Evolutionary conservation across 78 protist species (phyloP).

Genomic region (Acrasis kona): DNA sequence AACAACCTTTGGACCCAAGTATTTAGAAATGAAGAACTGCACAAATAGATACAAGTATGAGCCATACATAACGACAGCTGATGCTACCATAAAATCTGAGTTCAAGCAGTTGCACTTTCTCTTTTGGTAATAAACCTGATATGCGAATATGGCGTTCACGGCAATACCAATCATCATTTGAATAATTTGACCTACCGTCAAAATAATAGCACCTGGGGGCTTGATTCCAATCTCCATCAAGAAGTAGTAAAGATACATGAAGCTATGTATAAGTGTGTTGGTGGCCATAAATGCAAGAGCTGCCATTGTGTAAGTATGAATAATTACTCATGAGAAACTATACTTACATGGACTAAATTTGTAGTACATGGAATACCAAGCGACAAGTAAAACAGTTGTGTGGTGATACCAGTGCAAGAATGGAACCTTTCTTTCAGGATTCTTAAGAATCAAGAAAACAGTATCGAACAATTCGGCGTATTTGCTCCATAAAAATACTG

Average conservation of each 20-base stretch:
- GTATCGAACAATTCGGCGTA: neutral
- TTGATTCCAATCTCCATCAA: neutral
- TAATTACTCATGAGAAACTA: no score
- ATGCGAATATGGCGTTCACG: neutral
- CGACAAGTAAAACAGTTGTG: conserved; percentile 33
- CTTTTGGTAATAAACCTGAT: neutral
- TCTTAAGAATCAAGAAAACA: neutral
- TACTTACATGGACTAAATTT: no score
- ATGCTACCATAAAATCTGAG: neutral
- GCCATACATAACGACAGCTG: neutral
- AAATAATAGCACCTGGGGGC: neutral
- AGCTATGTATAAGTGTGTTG: conserved; percentile 37
- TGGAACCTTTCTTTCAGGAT: neutral
- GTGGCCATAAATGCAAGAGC: neutral
- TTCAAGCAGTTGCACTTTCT: neutral
- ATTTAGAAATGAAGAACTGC: neutral
- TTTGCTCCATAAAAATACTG: neutral
- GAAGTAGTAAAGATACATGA: conserved; percentile 53
- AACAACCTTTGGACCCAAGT: neutral
- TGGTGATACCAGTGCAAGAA: conserved; percentile 66
- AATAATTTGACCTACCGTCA: neutral
- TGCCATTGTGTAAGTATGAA: no score
- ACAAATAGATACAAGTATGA: neutral
- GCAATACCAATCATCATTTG: neutral
- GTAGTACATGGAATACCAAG: conserved; percentile 58